Conservation (phyloP, 805 yeast species). For the Pichia deserticola region DNA sequence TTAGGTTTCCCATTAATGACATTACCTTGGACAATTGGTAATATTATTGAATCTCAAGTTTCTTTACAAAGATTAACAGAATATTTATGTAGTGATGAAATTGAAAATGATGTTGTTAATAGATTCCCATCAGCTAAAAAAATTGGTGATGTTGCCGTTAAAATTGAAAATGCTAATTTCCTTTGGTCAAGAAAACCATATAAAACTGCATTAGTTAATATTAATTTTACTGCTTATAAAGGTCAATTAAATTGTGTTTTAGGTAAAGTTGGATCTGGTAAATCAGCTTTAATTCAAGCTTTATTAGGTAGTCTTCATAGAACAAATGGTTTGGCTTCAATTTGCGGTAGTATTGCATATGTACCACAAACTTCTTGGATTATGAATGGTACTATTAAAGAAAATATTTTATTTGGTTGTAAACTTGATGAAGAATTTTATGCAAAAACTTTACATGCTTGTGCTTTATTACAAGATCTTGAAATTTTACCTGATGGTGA, state of each 20-base stretch:
- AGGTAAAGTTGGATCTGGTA: slow-evolving; percentile 65
- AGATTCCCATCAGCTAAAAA: slow-evolving; percentile 40
- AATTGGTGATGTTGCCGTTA: slow-evolving; percentile 61
- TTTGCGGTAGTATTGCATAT: slow-evolving; percentile 46
- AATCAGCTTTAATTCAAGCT: slow-evolving; percentile 49
- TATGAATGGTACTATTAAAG: slow-evolving; percentile 88
- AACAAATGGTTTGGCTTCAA: slow-evolving; percentile 28
- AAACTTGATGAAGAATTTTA: slow-evolving; percentile 77
- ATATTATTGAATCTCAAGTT: slow-evolving; percentile 83
- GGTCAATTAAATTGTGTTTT: slow-evolving; percentile 54
- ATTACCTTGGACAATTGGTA: slow-evolving; percentile 82
- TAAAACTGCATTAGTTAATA: slow-evolving; percentile 45
- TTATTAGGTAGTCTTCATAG: slow-evolving; percentile 45
- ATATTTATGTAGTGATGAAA: slow-evolving; percentile 68
- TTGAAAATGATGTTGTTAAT: slow-evolving; percentile 62
- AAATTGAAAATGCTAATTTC: slow-evolving; percentile 60
- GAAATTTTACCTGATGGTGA: slow-evolving; percentile 83
- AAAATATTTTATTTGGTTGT: slow-evolving; percentile 87
- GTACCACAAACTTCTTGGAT: slow-evolving; percentile 88
- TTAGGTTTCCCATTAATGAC: slow-evolving; percentile 88
- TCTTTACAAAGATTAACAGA: slow-evolving; percentile 67
- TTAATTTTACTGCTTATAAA: slow-evolving; percentile 42
- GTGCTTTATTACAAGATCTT: slow-evolving; percentile 79
- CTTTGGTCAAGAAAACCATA: slow-evolving; percentile 72
- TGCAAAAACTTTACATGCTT: slow-evolving; percentile 72